Evolutionary conservation across 345 rosid genomes (phyloP), one percentile per base, ranked within the genome.

Genomic region (Litchi chinensis): DNA sequence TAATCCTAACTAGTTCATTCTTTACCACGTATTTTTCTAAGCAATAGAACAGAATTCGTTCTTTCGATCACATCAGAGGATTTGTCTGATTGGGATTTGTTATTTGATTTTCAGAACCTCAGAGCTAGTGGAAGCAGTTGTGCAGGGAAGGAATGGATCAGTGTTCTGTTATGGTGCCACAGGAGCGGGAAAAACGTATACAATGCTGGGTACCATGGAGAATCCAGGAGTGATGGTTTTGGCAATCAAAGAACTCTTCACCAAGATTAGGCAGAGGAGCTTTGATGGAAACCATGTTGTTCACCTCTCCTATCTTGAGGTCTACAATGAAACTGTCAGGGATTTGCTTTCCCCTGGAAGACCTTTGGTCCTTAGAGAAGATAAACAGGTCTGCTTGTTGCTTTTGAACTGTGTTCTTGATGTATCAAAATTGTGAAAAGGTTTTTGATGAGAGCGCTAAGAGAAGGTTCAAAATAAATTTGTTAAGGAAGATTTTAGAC

Each of bases 81-180:
- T 57, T 67, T 54, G 50, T 39, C 56, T 39, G 72, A 39, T 6
- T 15, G 16, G 16, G 65, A 44, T 63, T 13, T 56, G 39, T 13
- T 54, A 59, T 22, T 68, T 64, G 50, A 76, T 65, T 84, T 84
- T 79, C 97, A 95, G 98, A 79, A 92, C 98, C 11, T 93, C 98
- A 50, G 95, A 92, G 24, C 92, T 95, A 48, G 92, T 95, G 52
- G 98, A 92, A 83, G 91, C 95, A 69, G 98, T 95, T 57, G 80
- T 93, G 79, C 93, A 91, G 77, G 98, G 98, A 78, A 92, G 94
- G 85, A 95, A 95, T 2, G 98, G 98, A 50, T 95, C 98, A 0
- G 98, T 95, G n/a, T 95, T 95, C 86, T 95, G 98, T 85, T 95
- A 95, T 57, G 98, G 98, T 50, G 98, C 98, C 16, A 95, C 98